Base-by-base conservation (phyloP, 129 eudicot genomes). In the Centella asiatica region DNA sequence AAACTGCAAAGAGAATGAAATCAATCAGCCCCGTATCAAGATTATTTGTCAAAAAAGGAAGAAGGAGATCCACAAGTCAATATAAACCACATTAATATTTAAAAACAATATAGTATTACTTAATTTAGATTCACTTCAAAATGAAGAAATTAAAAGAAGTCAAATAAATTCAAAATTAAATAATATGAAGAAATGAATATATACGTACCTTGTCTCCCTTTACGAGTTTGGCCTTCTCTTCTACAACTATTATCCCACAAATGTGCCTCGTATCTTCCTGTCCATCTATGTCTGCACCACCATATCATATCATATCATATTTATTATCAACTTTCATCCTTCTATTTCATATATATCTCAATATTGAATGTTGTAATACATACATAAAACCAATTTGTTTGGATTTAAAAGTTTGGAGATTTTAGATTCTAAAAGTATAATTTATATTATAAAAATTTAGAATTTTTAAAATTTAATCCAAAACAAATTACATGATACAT, bases 181-280 rank as follows among this genome's bases (percentile, higher is more conserved):
- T 49, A 57, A 66, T 3, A n/a, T 59, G 32, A 17, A 45, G 12
- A 14, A 29, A 24, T 4, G 17, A 1, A 17, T 36, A 0, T 5
- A 18, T 8, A 18, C 1, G 32, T 64, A 86, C 97, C 97, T 84
- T 90, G 97, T 70, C 94, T 79, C 72, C 97, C 97, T 74, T 90
- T 90, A 11, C 97, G 95, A 72, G 90, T 89, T 77, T 90, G 97
- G 61, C 97, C 97, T 74, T 90, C 97, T 77, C 97, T 81, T 72
- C 94, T 83, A 65, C 95, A 90, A 74, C 97, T 90, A 79, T 90
- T 90, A 70, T 90, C 97, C 97, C 97, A 90, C 63, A 90, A 69
- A 90, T 90, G 97, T 59, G 97, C 97, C 57, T 90, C 97, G 70
- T 86, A 90, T 84, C 95, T 79, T 33, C 95, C 95, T 8, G 95